phyloP scores from a whole-genome alignment of 2,329 filamentous ascomycete species.

The Cladophialophora bantiana region DNA sequence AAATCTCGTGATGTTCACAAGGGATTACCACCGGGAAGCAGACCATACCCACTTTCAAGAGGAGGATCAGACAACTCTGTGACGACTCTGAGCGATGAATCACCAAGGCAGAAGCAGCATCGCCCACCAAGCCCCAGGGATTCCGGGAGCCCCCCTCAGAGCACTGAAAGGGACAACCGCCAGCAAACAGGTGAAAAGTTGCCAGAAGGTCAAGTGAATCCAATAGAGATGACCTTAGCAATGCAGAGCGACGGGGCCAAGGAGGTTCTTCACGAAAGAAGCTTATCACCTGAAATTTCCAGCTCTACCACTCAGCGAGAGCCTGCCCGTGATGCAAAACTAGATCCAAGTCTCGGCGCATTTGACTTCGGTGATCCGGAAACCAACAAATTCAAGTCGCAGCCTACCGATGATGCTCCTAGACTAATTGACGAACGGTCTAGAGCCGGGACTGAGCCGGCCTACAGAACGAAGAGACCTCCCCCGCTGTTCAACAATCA shows the following conservation, averaged over 20 bases:
- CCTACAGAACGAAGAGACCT: constrained; percentile 38
- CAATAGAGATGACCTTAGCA: not conserved
- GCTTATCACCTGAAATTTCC: not conserved
- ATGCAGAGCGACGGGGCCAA: not conserved
- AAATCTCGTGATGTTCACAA: constrained; percentile 35
- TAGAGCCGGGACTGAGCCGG: constrained; percentile 31
- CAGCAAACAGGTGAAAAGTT: constrained; percentile 10
- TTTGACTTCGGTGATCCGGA: constrained; percentile 24
- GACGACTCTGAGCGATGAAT: constrained; percentile 5
- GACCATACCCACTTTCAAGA: constrained; percentile 24
- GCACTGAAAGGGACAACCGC: constrained; percentile 15
- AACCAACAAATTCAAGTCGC: constrained; percentile 5
- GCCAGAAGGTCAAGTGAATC: not conserved
- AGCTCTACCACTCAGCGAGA: constrained; percentile 20
- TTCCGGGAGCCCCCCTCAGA: constrained; percentile 9
- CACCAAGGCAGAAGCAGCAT: constrained; percentile 16
- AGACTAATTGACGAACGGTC: constrained; percentile 17
- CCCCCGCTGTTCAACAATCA: constrained; percentile 33
- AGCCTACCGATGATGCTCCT: not conserved
- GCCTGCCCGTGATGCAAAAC: not conserved
- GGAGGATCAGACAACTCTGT: constrained; percentile 25
- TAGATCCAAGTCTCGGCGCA: constrained; percentile 18
- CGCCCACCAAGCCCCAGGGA: constrained; percentile 27
- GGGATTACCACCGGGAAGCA: constrained; percentile 16
- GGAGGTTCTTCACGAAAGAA: not conserved